Percentiles rank a stretch among this genome's conserved stretches.
These are phyloP conservation scores for Candida smagusa DNA, from an alignment of 1,139 yeast species.

Conservation along the genomic window DNA sequence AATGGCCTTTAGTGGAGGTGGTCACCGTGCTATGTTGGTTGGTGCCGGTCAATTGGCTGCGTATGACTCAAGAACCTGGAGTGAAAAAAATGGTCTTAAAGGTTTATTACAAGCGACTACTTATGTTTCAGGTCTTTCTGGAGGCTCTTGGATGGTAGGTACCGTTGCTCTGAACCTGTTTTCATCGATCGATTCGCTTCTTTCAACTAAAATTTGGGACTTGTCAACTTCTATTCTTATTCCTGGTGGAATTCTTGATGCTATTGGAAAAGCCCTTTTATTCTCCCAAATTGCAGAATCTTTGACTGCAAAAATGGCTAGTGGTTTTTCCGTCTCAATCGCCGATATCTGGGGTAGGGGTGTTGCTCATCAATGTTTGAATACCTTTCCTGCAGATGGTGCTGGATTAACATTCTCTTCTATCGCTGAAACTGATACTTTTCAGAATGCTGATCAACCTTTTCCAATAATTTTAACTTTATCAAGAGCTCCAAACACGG, in stretches of 20 bases:
- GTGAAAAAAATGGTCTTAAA: slow-evolving; percentile 21
- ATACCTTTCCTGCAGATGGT: slow-evolving; percentile 13
- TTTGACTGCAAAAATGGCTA: slow-evolving; percentile 12
- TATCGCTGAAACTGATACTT: slow-evolving; percentile 13
- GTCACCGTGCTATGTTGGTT: slow-evolving; percentile 81
- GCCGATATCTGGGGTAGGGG: slow-evolving; percentile 22
- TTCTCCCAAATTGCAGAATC: slow-evolving; percentile 9
- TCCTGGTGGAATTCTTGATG: slow-evolving; percentile 36
- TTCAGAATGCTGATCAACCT: slow-evolving; percentile 15
- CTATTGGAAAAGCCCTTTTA: slow-evolving; percentile 10
- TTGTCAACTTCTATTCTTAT: slow-evolving; percentile 37
- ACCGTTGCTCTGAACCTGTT: slow-evolving; percentile 16
- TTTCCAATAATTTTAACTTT: slow-evolving; percentile 19
- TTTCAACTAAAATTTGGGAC: slow-evolving; percentile 16
- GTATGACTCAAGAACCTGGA: slow-evolving; percentile 68
- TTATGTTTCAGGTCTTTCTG: slow-evolving; percentile 21
- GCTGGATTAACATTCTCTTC: slow-evolving; percentile 28
- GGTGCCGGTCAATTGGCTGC: slow-evolving; percentile 89
- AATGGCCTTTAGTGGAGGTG: slow-evolving; percentile 88
- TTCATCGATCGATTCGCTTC: slow-evolving; percentile 15
- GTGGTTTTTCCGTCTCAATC: slow-evolving; percentile 16
- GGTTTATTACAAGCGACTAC: slow-evolving; percentile 21
- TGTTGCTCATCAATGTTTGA: slow-evolving; percentile 19
- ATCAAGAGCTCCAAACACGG: slow-evolving; percentile 16
- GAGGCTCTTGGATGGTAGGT: slow-evolving; percentile 22